Evolutionary conservation across 2,329 filamentous ascomycete species (phyloP), one percentile per base, ranked within the genome.

Genomic region (Parasarocladium wereldwijsianum): DNA sequence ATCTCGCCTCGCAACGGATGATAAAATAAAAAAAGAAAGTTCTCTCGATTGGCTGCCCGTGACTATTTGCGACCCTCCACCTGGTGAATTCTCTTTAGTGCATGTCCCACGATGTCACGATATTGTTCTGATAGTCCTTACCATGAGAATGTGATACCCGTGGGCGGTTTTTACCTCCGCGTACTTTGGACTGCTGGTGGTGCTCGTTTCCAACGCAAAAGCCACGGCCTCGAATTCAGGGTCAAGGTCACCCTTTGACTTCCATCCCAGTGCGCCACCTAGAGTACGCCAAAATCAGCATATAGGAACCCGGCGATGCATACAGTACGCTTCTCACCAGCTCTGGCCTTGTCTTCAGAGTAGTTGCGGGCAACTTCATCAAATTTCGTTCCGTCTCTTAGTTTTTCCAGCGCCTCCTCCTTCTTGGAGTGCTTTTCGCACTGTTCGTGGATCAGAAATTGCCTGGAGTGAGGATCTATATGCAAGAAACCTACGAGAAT

Each of bases 121-220:
- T n/a, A 21, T 18, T 9, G 26, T 6, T 15, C 6, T 16, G n/a
- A 19, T 15, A 8, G 16, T 26, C 43, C 53, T 32, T 36, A 85
- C 79, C 73, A 85, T 83, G 39, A 86, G 70, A 38, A 86, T 72
- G 50, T 86, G 80, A 57, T 85, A 85, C 1, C 80, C 81, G 53
- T 80, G 76, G 1, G 59, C 63, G 2, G 80, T 85, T 61, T 81
- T 84, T 14, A 64, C 74, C 55, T 84, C 76, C 2, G 60, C 78
- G 45, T 68, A 66, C 45, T 73, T 76, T 2, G 79, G 76, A 34
- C 55, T 73, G 9, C 49, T 58, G 9, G 71, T 75, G 7, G 72
- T 74, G 44, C 76, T 82, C 2, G 66, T 55, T 40, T 77, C 70
- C 20, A 86, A 59, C 16, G 64, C 67, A 49, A 75, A 85, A 7